Base-by-base conservation (phyloP, 257 asterid genomes). In the Solanum rostratum region DNA sequence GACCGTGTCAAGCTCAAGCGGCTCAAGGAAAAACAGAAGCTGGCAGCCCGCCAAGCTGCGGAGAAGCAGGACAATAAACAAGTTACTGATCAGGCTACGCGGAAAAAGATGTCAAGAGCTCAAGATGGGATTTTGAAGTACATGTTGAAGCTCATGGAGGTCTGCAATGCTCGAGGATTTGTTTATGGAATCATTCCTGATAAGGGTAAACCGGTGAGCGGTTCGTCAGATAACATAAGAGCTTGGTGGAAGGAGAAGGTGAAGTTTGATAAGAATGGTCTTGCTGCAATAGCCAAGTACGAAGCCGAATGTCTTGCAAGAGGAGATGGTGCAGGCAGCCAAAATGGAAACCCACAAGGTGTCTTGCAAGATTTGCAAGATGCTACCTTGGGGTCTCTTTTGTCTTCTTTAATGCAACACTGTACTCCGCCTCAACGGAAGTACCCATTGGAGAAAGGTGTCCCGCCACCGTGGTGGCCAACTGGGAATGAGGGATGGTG, bases 241-340 rank as follows among this genome's bases (percentile, higher is more conserved):
- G 97, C 92, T 41, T 93, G 95, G 97, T 93, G 97, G 97, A 93
- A 93, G 76, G 97, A 93, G 79, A 93, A 92, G 84, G 97, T 93
- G 46, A 92, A 88, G 84, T 92, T 92, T 24, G 95, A 93, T 74
- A 88, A 89, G 68, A 93, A 92, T 3, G 95, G 94, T 10, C 95
- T 92, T 27, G 95, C 94, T 10, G 95, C 97, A 16, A 93, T 93
- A 62, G 87, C 91, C 16, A 93, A 93, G 87, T 88, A 93, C 33
- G 92, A 93, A 59, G 88, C 92, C 0, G 97, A 93, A 53, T 85
- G 91, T 69, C 86, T 85, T 29, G 84, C 86, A 3, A 88, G 80
- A 84, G 91, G 45, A 39, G 91, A 90, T 2, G 87, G 85, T 22
- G 54, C 73, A 41, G 92, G 90, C 59, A 69, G 83, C 87, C 86